A percentile compares a stretch with the other conserved stretches of the same genome.
Evolutionary conservation across 164 flowering plant genomes (phyloP).

Genomic region (Buxus sempervirens): DNA sequence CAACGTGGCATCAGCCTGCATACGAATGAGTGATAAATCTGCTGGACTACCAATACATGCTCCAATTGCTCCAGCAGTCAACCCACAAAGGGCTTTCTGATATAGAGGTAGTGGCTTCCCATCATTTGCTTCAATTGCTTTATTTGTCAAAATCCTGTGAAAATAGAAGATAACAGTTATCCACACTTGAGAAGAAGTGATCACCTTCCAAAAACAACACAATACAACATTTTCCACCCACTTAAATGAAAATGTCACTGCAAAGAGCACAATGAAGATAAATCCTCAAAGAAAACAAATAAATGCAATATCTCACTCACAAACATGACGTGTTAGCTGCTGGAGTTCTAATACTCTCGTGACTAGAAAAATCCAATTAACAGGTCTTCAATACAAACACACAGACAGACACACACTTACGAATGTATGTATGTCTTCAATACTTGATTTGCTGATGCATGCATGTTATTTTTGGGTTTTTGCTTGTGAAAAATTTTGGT

Average conservation of each 20-base stretch:
- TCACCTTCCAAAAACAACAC: not conserved
- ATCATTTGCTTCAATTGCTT: slow-evolving; percentile 62
- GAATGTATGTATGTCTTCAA: too few relatives aligned
- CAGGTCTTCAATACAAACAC: too few relatives aligned
- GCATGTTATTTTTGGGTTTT: too few relatives aligned
- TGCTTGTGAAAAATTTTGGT: too few relatives aligned
- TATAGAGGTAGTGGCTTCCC: slow-evolving; percentile 63
- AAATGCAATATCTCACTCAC: too few relatives aligned
- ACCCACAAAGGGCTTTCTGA: slow-evolving; percentile 64
- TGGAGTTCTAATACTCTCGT: too few relatives aligned
- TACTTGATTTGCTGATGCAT: too few relatives aligned
- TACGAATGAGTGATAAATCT: slow-evolving; percentile 61
- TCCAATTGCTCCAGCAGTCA: slow-evolving; percentile 73
- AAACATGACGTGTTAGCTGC: too few relatives aligned
- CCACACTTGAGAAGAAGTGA: not conserved
- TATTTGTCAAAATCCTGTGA: slow-evolving; percentile 46
- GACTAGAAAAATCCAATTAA: too few relatives aligned
- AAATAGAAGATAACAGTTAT: not conserved
- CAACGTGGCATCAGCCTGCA: slow-evolving; percentile 70
- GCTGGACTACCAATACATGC: slow-evolving; percentile 61
- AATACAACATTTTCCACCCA: not conserved
- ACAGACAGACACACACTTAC: too few relatives aligned
- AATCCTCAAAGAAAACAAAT: not conserved
- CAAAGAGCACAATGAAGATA: not conserved
- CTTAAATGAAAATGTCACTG: not conserved